A percentile compares a stretch with the other conserved stretches of the same genome.
phyloP scores from a whole-genome alignment of 768 basidiomycete genomes.

The Boletus edulis region DNA sequence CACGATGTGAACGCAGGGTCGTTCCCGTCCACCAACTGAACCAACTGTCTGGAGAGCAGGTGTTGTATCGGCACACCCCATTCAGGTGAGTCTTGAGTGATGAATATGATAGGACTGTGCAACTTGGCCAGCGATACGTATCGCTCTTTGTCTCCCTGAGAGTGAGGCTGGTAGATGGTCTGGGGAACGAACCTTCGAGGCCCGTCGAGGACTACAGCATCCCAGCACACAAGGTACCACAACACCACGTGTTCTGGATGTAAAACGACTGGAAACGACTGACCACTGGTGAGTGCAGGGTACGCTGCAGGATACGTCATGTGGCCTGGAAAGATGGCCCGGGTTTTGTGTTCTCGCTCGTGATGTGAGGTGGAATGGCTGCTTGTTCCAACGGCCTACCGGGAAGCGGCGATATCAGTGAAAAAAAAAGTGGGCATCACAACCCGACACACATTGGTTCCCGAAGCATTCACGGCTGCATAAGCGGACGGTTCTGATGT shows the following conservation, averaged over 20 bases:
- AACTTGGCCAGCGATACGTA: slow-evolving; percentile 67
- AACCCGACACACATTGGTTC: not conserved
- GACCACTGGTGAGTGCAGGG: not conserved
- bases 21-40: slow-evolving; percentile 49
- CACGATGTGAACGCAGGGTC: slow-evolving; percentile 61
- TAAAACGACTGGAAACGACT: not conserved
- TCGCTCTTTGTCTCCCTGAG: slow-evolving; percentile 64
- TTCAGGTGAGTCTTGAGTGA: slow-evolving; percentile 46
- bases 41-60: slow-evolving; percentile 54
- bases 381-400: not conserved
- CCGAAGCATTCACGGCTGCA: not conserved
- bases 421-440: not conserved
- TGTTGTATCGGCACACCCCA: slow-evolving; percentile 59
- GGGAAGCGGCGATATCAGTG: not conserved
- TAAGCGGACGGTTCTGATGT: not conserved
- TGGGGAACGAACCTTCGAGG: slow-evolving; percentile 59
- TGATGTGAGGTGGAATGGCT: not conserved
- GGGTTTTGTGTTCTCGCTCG: not conserved
- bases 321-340: not conserved
- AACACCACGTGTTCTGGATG: not conserved
- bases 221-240: not conserved
- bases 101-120: slow-evolving; percentile 60
- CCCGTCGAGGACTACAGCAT: slow-evolving; percentile 22
- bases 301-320: too few relatives aligned
- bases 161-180: slow-evolving; percentile 66